Percentiles rank a stretch among this genome's conserved stretches.
Conservation (phyloP, 805 yeast species). For the Metschnikowia chrysomelidarum region DNA sequence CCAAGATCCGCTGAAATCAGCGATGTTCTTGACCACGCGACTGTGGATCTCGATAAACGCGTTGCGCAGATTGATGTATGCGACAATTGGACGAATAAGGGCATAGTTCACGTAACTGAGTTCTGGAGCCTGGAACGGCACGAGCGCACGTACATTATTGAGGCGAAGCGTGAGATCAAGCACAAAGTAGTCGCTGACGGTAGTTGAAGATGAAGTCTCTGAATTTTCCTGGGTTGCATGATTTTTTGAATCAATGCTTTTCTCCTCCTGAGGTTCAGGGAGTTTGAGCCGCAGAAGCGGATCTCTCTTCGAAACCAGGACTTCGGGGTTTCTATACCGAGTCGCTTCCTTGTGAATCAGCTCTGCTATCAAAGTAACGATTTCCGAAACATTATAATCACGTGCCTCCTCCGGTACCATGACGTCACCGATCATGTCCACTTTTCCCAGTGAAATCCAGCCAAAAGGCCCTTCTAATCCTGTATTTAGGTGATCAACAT, state of each 20-base stretch:
- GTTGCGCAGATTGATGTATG: constrained; percentile 85
- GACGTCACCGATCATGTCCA: constrained; percentile 90
- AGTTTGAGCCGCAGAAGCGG: constrained; percentile 26
- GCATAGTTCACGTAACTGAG: constrained; percentile 91
- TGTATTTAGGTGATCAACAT: constrained; percentile 83
- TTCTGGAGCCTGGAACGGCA: constrained; percentile 86
- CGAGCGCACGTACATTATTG: constrained; percentile 82
- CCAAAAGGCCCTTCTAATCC: constrained; percentile 96
- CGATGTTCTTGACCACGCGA: constrained; percentile 70
- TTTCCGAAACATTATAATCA: constrained; percentile 45
- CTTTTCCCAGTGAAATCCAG: constrained; percentile 91
- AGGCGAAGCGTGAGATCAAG: constrained; percentile 77
- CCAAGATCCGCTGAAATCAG: constrained; percentile 96
- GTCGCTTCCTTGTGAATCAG: constrained; percentile 49
- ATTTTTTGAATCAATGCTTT: no score
- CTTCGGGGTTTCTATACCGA: constrained; percentile 37
- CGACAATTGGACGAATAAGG: constrained; percentile 89
- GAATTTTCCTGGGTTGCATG: constrained; percentile 16
- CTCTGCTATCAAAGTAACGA: constrained; percentile 47
- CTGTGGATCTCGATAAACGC: constrained; percentile 88
- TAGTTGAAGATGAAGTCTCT: no score
- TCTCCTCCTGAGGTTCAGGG: no score
- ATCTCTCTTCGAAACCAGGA: constrained; percentile 27
- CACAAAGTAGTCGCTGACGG: constrained; percentile 53
- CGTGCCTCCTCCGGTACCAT: constrained; percentile 69